A percentile compares a stretch with the other conserved stretches of the same genome.
Conservation (phyloP, 2,329 filamentous ascomycete species). For the Penicillium sp. region DNA sequence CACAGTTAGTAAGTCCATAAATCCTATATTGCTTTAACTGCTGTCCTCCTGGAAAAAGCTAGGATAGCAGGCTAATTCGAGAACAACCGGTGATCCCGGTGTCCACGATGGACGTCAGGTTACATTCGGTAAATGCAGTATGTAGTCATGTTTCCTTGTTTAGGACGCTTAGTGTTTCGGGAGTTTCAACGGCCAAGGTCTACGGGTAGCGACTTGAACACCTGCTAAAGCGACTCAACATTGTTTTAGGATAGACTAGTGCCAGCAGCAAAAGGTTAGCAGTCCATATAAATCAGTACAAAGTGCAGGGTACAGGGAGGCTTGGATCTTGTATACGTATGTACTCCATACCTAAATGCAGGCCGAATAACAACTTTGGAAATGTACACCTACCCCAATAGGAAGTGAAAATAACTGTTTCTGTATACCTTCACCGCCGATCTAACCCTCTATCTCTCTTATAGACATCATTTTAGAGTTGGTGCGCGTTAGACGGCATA, state of each 20-base stretch:
- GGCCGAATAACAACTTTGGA: constrained; percentile 15
- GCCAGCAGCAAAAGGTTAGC: too few relatives aligned
- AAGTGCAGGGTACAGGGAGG: background rate
- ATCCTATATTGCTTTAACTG: background rate
- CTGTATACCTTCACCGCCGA: background rate
- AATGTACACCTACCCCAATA: background rate
- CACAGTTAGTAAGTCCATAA: background rate
- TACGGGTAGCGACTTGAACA: background rate
- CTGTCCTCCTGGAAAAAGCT: background rate
- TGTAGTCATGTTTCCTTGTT: background rate
- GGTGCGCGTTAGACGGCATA: background rate
- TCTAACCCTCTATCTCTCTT: background rate
- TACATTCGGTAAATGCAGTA: background rate
- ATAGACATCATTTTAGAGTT: background rate
- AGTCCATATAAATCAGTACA: background rate
- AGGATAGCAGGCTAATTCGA: background rate
- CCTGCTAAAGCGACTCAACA: background rate
- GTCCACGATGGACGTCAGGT: background rate
- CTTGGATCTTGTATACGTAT: background rate
- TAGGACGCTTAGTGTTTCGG: background rate
- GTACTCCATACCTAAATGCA: constrained; percentile 8
- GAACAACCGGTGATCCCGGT: background rate
- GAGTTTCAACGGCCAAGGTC: too few relatives aligned
- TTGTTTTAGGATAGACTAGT: background rate
- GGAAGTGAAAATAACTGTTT: background rate